Evolutionary conservation across 306 rosid species (phyloP).

Genomic region (Ormosia semicastrata): DNA sequence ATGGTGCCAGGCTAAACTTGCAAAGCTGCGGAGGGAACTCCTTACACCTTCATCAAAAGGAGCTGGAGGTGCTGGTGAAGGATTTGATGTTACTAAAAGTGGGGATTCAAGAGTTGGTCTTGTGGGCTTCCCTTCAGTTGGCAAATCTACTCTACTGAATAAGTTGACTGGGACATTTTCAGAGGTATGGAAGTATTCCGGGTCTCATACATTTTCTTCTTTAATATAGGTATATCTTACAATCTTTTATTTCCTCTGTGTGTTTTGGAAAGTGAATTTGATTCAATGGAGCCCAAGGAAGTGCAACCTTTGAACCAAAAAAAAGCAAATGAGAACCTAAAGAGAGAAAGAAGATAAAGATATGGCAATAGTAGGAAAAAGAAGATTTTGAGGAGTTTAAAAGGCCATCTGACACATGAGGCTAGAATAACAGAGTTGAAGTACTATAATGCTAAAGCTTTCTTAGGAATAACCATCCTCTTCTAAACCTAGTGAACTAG

Average conservation of each 20-base stretch:
- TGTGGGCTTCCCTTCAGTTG: slow-evolving; percentile 98
- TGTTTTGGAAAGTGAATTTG: slow-evolving; percentile 17
- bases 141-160: slow-evolving; percentile 91
- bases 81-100: slow-evolving; percentile 98
- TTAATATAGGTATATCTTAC: background rate
- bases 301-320: background rate
- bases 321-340: background rate
- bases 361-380: background rate
- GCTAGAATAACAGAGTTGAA: background rate
- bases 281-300: background rate
- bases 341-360: background rate
- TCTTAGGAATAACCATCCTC: background rate
- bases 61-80: slow-evolving; percentile 96
- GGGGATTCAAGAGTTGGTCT: slow-evolving; percentile 99
- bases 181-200: slow-evolving; percentile 57
- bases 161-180: slow-evolving; percentile 98
- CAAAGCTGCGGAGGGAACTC: slow-evolving; percentile 91
- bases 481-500: background rate
- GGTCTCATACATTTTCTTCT: slow-evolving; percentile 4
- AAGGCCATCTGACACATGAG: background rate
- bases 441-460: background rate
- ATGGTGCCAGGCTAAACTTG: slow-evolving; percentile 87
- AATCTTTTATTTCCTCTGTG: slow-evolving; percentile 6
- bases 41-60: slow-evolving; percentile 88
- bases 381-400: background rate